Conservation (phyloP, 2,329 filamentous ascomycete genomes). For the Erysiphe pulchra region DNA sequence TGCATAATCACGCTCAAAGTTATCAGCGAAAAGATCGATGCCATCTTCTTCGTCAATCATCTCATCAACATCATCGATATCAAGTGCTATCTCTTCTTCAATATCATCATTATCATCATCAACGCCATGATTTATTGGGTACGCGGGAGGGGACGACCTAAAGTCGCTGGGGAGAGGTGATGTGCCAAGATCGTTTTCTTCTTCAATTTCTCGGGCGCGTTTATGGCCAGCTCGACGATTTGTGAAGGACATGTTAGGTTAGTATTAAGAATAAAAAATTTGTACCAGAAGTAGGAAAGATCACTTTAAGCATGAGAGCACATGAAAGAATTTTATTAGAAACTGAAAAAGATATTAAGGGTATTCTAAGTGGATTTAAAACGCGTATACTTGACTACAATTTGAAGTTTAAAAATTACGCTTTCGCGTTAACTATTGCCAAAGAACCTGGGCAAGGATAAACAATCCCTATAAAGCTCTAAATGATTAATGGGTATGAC, state of each 20-base stretch:
- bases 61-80: conserved; percentile 55
- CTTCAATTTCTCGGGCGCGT: conserved; percentile 37
- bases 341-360: neutral
- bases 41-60: conserved; percentile 61
- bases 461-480: too few species aligned
- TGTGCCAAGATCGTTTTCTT: conserved; percentile 25
- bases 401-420: too few species aligned
- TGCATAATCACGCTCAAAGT: conserved; percentile 46
- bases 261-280: too few species aligned
- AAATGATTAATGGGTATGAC: too few species aligned
- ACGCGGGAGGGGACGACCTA: conserved; percentile 38
- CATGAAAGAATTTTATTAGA: neutral
- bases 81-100: conserved; percentile 45
- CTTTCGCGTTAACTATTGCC: too few species aligned
- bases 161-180: conserved; percentile 28
- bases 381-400: too few species aligned
- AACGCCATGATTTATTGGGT: conserved; percentile 34
- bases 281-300: too few species aligned
- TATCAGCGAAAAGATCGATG: conserved; percentile 51
- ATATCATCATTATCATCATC: conserved; percentile 47
- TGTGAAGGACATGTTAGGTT: conserved; percentile 54
- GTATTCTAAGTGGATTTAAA: too few species aligned
- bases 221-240: conserved; percentile 49
- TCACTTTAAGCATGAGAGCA: neutral
- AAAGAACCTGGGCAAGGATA: too few species aligned